Evolutionary conservation across 2,329 filamentous ascomycete species (phyloP), one percentile per base, ranked within the genome.

Genomic region (Mycosphaerelloides madeirae): DNA sequence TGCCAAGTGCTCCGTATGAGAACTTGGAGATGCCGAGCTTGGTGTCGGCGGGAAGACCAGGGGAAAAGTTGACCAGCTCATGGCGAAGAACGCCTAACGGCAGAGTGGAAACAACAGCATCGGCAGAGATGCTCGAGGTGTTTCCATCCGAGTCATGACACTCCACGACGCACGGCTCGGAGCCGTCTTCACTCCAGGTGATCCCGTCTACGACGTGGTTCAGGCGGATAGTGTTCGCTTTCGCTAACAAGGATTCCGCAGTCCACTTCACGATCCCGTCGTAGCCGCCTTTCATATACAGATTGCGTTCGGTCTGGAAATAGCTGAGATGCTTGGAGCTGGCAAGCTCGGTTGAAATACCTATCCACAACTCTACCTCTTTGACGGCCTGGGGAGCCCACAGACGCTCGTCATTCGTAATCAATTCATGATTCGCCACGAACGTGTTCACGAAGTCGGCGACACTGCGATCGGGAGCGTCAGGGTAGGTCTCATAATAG

Each of bases 231-330:
- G 58, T 66, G 16, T 60, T 57, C 3, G 66, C 60, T 34, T 65
- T 54, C 22, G 35, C 15, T 6, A 45, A 37, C 31, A 71, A 61
- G 12, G 65, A 60, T 39, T 65, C 54, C 12, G 67, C 65, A 25
- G 61, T 65, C 68, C 68, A 71, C 29, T 69, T 57, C 19, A 71
- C 63, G 22, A 71, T 67, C 37, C 61, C 64, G 48, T 71, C 68
- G 46, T 71, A 71, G n/a, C 68, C 68, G 29, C 67, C 68, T 53
- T 69, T 69, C 67, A 71, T 70, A 54, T 71, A 70, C 29, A 71
- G 57, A 51, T 71, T 71, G 39, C 68, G 57, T 54, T 71, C 68
- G 1, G 67, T 70, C 20, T 69, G 62, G 41, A 70, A 71, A 44
- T 71, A 71, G 41, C 62, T 65, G 38, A 71, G 56, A 52, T 70